phyloP scores from a whole-genome alignment of 2,329 filamentous ascomycete genomes.

The Arachnomyces sp. region DNA sequence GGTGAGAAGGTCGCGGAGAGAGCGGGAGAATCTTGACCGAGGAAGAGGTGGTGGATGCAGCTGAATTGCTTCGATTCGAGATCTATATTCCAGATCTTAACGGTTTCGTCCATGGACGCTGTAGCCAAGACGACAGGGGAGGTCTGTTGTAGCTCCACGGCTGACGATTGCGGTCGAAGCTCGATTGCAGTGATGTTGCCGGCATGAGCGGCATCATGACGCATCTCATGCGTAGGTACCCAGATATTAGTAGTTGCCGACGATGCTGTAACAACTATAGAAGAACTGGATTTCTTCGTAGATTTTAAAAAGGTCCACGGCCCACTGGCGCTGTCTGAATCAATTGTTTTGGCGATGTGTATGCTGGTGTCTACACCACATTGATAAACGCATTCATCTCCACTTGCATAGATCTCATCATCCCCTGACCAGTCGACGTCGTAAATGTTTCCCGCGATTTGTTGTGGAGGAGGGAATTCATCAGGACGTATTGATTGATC shows the following conservation, averaged over 20 bases:
- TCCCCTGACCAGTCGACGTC: constrained; percentile 37
- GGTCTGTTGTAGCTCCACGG: constrained; percentile 17
- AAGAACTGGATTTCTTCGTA: constrained; percentile 18
- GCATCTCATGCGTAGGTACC: constrained; percentile 39
- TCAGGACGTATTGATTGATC: constrained; percentile 32
- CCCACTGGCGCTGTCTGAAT: constrained; percentile 21
- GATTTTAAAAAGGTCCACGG: constrained; percentile 38
- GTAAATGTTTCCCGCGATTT: constrained; percentile 32
- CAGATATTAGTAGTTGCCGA: constrained; percentile 33
- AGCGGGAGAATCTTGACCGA: constrained; percentile 30
- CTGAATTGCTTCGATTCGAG: constrained; percentile 29
- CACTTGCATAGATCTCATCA: constrained; percentile 32
- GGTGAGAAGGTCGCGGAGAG: constrained; percentile 39
- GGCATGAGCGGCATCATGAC: constrained; percentile 32
- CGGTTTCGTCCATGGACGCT: constrained; percentile 37
- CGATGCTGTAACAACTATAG: constrained; percentile 34
- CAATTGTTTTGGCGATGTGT: constrained; percentile 27
- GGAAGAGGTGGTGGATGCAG: constrained; percentile 29
- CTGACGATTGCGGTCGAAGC: constrained; percentile 27
- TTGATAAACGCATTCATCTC: constrained; percentile 33
- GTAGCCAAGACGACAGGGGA: constrained; percentile 34
- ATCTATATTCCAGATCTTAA: constrained; percentile 39
- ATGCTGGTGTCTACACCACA: constrained; percentile 33
- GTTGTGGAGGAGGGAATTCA: constrained; percentile 28
- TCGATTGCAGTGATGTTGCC: constrained; percentile 38